Conservation (phyloP, 306 rosid species). For the Pueraria montana region DNA sequence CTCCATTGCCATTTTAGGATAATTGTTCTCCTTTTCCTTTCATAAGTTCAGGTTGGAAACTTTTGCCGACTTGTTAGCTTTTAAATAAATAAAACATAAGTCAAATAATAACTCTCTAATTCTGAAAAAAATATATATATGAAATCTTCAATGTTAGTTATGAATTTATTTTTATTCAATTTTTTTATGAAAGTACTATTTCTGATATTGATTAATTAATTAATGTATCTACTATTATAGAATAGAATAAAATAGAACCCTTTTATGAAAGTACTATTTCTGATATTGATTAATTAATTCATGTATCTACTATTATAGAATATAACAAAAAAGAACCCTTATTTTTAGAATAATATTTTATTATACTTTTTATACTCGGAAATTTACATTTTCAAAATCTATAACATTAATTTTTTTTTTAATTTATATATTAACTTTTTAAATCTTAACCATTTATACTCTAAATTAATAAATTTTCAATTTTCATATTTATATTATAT, state of each 20-base stretch:
- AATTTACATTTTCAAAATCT: neutral
- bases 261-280: no score
- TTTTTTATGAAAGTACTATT: neutral
- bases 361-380: neutral
- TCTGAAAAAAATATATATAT: neutral
- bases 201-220: neutral
- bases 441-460: neutral
- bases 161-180: neutral
- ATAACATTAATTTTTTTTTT: neutral
- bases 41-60: neutral
- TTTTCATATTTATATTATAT: neutral
- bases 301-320: no score
- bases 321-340: neutral
- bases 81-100: neutral
- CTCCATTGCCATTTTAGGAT: neutral
- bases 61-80: neutral
- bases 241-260: neutral
- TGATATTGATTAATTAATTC: no score
- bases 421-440: no score
- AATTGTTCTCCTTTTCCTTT: neutral
- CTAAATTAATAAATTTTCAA: neutral
- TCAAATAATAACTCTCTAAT: neutral
- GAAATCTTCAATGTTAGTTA: neutral
- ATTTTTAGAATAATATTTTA: neutral
- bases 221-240: neutral